Evolutionary conservation across 2,329 filamentous ascomycete species (phyloP).

Genomic region (Cladophialophora exuberans): DNA sequence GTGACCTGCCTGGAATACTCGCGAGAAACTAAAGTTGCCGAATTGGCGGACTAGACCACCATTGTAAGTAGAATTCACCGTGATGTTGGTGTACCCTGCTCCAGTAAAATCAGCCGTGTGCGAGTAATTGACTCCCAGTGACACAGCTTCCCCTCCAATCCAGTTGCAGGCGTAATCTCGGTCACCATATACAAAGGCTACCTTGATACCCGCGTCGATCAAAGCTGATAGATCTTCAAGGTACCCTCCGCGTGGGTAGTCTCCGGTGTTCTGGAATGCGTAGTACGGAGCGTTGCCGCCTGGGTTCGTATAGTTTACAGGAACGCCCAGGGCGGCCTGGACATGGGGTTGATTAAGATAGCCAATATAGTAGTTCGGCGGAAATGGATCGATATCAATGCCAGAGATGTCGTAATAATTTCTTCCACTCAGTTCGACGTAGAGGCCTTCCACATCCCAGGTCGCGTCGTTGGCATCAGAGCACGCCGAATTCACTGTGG

Average conservation of each 20-base stretch:
- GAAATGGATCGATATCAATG: slow-evolving; percentile 50
- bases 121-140: slow-evolving; percentile 46
- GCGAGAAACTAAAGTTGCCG: slow-evolving; percentile 45
- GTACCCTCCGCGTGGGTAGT: slow-evolving; percentile 38
- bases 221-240: slow-evolving; percentile 56
- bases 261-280: slow-evolving; percentile 48
- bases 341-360: slow-evolving; percentile 58
- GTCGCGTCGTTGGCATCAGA: slow-evolving; percentile 45
- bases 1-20: slow-evolving; percentile 41
- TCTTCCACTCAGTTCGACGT: slow-evolving; percentile 39
- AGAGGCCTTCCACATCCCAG: slow-evolving; percentile 37
- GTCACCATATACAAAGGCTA: slow-evolving; percentile 58
- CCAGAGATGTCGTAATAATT: slow-evolving; percentile 58
- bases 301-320: slow-evolving; percentile 56
- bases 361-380: slow-evolving; percentile 50
- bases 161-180: slow-evolving; percentile 1
- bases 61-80: slow-evolving; percentile 40
- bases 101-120: slow-evolving; percentile 43
- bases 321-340: slow-evolving; percentile 56
- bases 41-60: slow-evolving; percentile 47
- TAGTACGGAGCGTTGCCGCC: slow-evolving; percentile 46
- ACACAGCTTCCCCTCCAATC: background rate
- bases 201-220: slow-evolving; percentile 48
- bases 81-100: slow-evolving; percentile 48
- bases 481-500: slow-evolving; percentile 42